Base-by-base conservation (phyloP, 805 yeast genomes). In the Wickerhamiella azymoides region DNA sequence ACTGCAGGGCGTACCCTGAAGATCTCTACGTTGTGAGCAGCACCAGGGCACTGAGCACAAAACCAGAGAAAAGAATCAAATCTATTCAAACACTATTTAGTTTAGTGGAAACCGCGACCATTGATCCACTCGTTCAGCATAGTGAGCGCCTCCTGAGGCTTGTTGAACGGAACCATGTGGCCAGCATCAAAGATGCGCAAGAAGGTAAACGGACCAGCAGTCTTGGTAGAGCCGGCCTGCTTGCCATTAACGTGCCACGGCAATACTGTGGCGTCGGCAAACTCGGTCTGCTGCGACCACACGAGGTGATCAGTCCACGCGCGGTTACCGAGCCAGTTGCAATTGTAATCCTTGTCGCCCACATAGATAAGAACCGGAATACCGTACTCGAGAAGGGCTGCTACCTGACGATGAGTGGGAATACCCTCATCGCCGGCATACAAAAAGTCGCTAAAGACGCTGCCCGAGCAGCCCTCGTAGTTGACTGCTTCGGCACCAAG, bases 261-360 rank as follows among this genome's bases (percentile, higher is more conserved):
- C 47, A 50, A 45, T 40, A 54, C 47, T 10, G 54, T 52, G 61
- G 60, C 70, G 24, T 64, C 57, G 53, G 67, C 68, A 61, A 77
- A 83, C 47, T 70, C 73, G 33, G 72, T 72, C 37, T 70, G 64
- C 32, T 74, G 73, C 26, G 71, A 62, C 83, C 84, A 82, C 57
- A 81, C 82, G 46, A 85, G 71, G 21, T 56, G 48, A 59, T 82
- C 70, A 33, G 88, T 70, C 94, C 95, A 84, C 11, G 81, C 92
- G 58, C 77, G 74, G 63, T 86, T 86, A 52, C 96, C 96, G 58
- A 89, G 73, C 96, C 96, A 88, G 69, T 89, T 88, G 68, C 96
- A 88, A 60, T 88, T 88, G 65, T 79, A 88, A 65, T 88, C 96
- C 67, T 85, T 84, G 67, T 88, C 96, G 61, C 96, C 97, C n/a